A percentile compares a stretch with the other conserved stretches of the same genome.
phyloP scores from a whole-genome alignment of 768 basidiomycete species.

The Phylloporus arenicola region DNA sequence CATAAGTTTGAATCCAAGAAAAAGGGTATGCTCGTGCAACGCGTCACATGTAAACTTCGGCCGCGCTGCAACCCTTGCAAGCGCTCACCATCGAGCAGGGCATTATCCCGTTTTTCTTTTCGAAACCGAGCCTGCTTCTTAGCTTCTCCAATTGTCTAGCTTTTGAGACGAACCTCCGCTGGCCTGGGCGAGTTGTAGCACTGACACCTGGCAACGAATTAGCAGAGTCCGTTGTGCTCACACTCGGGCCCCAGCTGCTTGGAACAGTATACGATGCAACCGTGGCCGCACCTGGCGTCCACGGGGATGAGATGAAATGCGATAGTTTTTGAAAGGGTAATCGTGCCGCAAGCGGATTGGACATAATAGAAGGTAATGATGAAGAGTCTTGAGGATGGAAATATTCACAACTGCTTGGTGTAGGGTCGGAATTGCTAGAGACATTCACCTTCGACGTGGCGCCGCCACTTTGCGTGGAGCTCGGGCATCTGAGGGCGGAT shows the following conservation, averaged over 20 bases:
- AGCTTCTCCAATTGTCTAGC: slow-evolving; percentile 65
- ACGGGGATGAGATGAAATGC: slow-evolving; percentile 53
- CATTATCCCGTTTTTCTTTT: slow-evolving; percentile 17
- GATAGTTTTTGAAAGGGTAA: slow-evolving; percentile 57
- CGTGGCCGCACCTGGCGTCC: slow-evolving; percentile 40
- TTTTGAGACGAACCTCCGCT: slow-evolving; percentile 50
- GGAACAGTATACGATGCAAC: slow-evolving; percentile 22
- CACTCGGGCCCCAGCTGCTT: slow-evolving; percentile 9
- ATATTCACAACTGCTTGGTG: slow-evolving; percentile 21
- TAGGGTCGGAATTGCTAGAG: slow-evolving; percentile 15
- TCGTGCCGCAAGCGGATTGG: slow-evolving; percentile 50
- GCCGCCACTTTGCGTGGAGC: slow-evolving; percentile 22
- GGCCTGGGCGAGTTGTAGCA: slow-evolving; percentile 9
- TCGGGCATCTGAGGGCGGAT: slow-evolving; percentile 37
- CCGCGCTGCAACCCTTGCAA: slow-evolving; percentile 26
- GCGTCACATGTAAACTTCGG: slow-evolving; percentile 26
- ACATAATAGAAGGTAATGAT: slow-evolving; percentile 45
- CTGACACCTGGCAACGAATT: slow-evolving; percentile 7
- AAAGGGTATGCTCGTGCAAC: slow-evolving; percentile 6
- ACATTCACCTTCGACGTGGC: slow-evolving; percentile 29
- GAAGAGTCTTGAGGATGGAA: slow-evolving; percentile 26
- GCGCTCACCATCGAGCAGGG: slow-evolving; percentile 23
- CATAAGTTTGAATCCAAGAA: slow-evolving; percentile 10
- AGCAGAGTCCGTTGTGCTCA: slow-evolving; percentile 8
- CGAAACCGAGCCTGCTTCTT: slow-evolving; percentile 46